Evolutionary conservation across 495 filamentous ascomycete species (phyloP), one percentile per base, ranked within the genome.

Genomic region (Glonium stellatum): DNA sequence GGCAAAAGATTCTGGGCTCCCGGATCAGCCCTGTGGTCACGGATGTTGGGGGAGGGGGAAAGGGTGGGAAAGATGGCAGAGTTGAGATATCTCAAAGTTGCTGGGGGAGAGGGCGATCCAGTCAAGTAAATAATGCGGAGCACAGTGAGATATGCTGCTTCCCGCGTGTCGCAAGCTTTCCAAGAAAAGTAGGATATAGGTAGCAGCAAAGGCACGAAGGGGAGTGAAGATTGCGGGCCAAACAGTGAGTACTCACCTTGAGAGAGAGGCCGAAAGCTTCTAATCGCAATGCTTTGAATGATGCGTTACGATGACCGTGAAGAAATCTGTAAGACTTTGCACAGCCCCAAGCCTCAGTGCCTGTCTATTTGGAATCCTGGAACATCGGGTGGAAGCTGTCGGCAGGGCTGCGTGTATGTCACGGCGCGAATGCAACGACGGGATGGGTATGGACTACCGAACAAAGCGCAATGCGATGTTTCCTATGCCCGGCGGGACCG

Each of bases 361-460:
- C 19, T 55, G 46, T 41, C 59, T 59, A 66, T 66, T 66, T 66
- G 63, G 63, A 66, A 66, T 66, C 54, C 23, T 66, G 63, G 50
- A 66, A 46, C 55, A 50, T 57, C 34, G 56, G 19, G 44, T 51
- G 48, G 39, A 44, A 44, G 39, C 39, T 44, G 39, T 44, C 39
- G 39, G 48, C 25, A 51, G 23, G 48, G 48, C 48, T 51, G 48
- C 11, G n/a, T 51, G 23, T 15, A 51, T 27, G 25, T 23, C 13
- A 22, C 48, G 23, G 23, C 18, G 25, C 23, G 21, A 27, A 51
- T 23, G 39, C 39, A 44, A 44, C 39, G 39, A 44, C 39, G 39
- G 39, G 39, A 44, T 44, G 18, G 2, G 39, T 11, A 11, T n/a
- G 11, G 10, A 23, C 21, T 27, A 23, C 48, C 23, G 21, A 27